phyloP scores from a whole-genome alignment of 108 stramenopile genomes.

The Aurantiochytrium sp. region DNA sequence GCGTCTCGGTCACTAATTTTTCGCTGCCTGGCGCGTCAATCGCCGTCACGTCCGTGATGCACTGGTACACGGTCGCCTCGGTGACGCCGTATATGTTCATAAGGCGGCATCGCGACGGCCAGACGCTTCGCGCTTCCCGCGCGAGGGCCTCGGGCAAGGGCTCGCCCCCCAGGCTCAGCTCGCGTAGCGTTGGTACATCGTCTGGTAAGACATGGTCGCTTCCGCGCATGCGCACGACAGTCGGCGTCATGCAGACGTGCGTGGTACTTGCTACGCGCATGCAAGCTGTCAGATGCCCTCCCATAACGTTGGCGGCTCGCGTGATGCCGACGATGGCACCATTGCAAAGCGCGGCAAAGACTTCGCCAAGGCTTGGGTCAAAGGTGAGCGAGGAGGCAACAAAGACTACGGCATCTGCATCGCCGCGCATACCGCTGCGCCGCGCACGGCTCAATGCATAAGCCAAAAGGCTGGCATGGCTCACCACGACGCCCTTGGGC shows the following conservation, averaged over 20 bases:
- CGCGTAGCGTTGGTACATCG: not conserved
- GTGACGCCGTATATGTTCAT: constrained; percentile 27
- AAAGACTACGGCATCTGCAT: not conserved
- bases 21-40: not conserved
- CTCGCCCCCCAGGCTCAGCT: constrained; percentile 11
- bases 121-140: not conserved
- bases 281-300: not conserved
- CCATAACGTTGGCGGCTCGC: not conserved
- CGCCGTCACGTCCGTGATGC: not conserved
- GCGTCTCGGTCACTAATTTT: not conserved
- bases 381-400: constrained; percentile 18
- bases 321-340: not conserved
- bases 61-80: constrained; percentile 19
- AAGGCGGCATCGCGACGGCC: not conserved
- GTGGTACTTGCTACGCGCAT: not conserved
- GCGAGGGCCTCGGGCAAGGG: not conserved
- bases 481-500: not conserved
- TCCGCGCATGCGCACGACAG: not conserved
- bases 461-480: not conserved
- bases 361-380: constrained; percentile 8
- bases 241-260: constrained; percentile 15
- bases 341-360: not conserved
- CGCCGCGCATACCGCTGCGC: too few species aligned
- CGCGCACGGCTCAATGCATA: not conserved
- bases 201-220: not conserved